Base-by-base conservation (phyloP, 768 basidiomycete genomes). In the Russula virescens region DNA sequence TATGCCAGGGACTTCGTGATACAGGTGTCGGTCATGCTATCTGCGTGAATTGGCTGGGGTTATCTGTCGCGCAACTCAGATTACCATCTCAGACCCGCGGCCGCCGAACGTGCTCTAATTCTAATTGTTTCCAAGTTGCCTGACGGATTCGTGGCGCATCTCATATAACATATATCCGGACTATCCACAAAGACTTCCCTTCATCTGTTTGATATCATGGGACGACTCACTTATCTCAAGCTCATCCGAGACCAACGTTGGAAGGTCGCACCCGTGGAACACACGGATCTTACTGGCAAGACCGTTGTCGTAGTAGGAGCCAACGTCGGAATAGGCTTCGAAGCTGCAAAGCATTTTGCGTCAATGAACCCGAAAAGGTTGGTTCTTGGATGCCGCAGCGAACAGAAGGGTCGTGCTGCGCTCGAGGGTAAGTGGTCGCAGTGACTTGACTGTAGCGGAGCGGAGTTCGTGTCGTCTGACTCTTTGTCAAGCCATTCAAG, bases 241-340 rank as follows among this genome's bases (percentile, higher is more conserved):
- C 51, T 62, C 58, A 5, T 66, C 35, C 35, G 23, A 23, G 48
- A 55, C 21, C 65, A 66, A 47, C 26, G 28, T 34, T 35, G 55
- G 49, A 52, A 28, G 11, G 60, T 66, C 3, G 48, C 28, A 10
- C 66, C 64, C 1, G 65, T 49, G 2, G 51, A 51, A 10, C 57
- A 38, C 2, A 55, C 26, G 19, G 64, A 66, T 7, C 66, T 67
- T 9, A 43, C 64, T 1, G 66, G 64, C 11, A 66, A 67, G 58
- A 67, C 66, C 2, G 61, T 67, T n/a, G 43, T 67, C 46, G 53
- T 67, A n/a, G 50, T 67, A 2, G 55, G 66, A 2, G 66, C 66
- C n/a, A 67, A 66, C 38, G 63, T 55, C 9, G 66, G 66, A 31
- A 23, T 67, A 23, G 64, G 66, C 21, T 62, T 62, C 35, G 66